Base-by-base conservation (phyloP, 2,329 filamentous ascomycete genomes). In the Truncatella angustata region DNA sequence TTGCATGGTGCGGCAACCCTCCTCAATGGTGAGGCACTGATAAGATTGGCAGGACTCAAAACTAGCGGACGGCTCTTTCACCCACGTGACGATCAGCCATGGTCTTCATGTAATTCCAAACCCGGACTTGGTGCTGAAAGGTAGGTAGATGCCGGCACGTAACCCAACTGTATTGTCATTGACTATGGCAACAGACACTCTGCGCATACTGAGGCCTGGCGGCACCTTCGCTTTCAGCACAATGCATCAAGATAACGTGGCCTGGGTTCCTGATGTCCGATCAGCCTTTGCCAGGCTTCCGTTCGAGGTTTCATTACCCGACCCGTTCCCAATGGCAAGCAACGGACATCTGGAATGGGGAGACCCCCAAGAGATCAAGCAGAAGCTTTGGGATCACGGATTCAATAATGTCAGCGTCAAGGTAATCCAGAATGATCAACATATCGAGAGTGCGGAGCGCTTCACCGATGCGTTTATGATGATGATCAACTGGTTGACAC, bases 101-200 rank as follows among this genome's bases (percentile, higher is more conserved):
- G 76, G 71, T 1, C 70, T 79, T 43, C 75, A 78, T 56, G 52
- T 76, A 3, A 71, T 79, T 12, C 73, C 76, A 0, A 58, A 75
- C 20, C 70, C 75, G 0, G 63, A 69, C 5, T 61, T 55, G 6
- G 72, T 68, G 4, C 56, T 73, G 44, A 60, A 63, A 59, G 70
- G 71, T 73, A 30, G 10, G 2, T n/a, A 43, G 5, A 11, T 21
- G 5, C 24, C 39, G 11, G 28, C 23, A 4, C 28, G 4, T 6
- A n/a, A 16, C 47, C 54, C 6, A 4, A 14, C 16, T 24, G n/a
- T 1, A n/a, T 9, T 12, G 11, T 28, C 6, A 20, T 28, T 47
- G n/a, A 54, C 51, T 9, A 2, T 16, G 23, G 24, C n/a, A 21
- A 5, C 30, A 71, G 73, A 76, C 42, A 62, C 63, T 14, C 68